Evolutionary conservation across 768 basidiomycete species (phyloP).

Genomic region (Suillus weaverae): DNA sequence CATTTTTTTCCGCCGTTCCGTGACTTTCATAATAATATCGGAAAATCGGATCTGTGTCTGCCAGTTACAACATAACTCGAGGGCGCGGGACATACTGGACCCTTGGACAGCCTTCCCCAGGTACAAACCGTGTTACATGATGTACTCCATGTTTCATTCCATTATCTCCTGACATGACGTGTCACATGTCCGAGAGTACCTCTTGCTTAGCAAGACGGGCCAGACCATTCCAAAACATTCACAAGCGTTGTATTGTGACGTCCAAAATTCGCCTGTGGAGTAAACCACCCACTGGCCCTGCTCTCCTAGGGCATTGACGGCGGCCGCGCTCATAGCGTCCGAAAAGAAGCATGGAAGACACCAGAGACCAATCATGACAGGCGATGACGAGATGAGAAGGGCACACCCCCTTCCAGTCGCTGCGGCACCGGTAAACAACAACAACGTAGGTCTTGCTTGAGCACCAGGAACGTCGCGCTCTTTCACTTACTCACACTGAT

Average conservation of each 20-base stretch:
- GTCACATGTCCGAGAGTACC: background rate
- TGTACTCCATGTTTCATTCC: background rate
- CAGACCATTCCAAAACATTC: background rate
- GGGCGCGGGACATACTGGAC: background rate
- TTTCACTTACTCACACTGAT: background rate
- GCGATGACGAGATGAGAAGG: constrained; percentile 2
- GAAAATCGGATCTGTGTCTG: background rate
- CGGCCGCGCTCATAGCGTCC: background rate
- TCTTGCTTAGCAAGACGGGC: background rate
- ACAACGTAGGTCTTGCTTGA: background rate
- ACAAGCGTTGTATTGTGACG: no score
- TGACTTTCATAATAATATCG: background rate
- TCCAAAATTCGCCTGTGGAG: background rate
- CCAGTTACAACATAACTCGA: background rate
- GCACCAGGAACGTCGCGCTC: background rate
- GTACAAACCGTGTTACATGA: background rate
- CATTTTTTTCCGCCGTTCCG: constrained; percentile 1
- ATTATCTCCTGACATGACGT: background rate
- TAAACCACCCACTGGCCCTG: background rate
- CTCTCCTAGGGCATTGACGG: background rate
- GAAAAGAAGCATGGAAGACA: constrained; percentile 1
- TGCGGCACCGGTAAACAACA: background rate
- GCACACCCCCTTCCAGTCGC: background rate
- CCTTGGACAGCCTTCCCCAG: background rate
- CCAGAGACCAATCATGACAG: background rate